Percentiles rank a stretch among this genome's conserved stretches.
Evolutionary conservation across 208 protist genomes (phyloP).

Genomic region (Trypanosoma platydactyli): DNA sequence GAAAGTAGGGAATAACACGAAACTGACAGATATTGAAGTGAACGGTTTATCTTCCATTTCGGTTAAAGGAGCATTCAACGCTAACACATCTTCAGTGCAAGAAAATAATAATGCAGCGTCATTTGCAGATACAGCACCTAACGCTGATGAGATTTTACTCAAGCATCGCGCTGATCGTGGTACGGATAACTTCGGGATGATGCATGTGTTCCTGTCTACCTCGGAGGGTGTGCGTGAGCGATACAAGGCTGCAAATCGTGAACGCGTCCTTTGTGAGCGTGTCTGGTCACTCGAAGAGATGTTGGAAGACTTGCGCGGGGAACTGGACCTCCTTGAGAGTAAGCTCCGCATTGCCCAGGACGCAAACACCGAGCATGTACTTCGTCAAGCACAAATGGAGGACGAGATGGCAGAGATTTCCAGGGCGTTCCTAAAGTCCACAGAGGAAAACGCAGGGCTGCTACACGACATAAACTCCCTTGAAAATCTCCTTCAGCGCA

Average conservation of each 20-base stretch:
- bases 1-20: not conserved
- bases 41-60: constrained; percentile 10
- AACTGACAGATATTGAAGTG: not conserved
- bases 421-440: constrained; percentile 35
- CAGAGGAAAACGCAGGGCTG: constrained; percentile 41
- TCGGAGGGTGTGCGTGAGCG: constrained; percentile 61
- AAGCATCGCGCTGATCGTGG: constrained; percentile 12
- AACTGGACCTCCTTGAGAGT: constrained; percentile 49
- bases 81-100: no score
- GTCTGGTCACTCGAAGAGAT: constrained; percentile 53
- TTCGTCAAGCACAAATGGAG: constrained; percentile 47
- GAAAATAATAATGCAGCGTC: no score
- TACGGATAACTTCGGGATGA: constrained; percentile 1
- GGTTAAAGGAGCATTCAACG: no score
- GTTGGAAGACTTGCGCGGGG: constrained; percentile 50
- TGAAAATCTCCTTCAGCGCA: constrained; percentile 41
- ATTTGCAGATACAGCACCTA: constrained; percentile 1
- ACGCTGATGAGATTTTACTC: constrained; percentile 17
- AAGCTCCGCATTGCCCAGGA: constrained; percentile 66
- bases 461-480: constrained; percentile 42
- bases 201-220: constrained; percentile 45
- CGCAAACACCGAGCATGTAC: constrained; percentile 50
- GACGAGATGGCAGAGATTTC: constrained; percentile 40
- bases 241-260: constrained; percentile 46
- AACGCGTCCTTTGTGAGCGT: constrained; percentile 50